These are phyloP conservation scores for Phyllosticta citriasiana DNA, from an alignment of 2,329 filamentous ascomycete genomes.

Conservation along the genomic window DNA sequence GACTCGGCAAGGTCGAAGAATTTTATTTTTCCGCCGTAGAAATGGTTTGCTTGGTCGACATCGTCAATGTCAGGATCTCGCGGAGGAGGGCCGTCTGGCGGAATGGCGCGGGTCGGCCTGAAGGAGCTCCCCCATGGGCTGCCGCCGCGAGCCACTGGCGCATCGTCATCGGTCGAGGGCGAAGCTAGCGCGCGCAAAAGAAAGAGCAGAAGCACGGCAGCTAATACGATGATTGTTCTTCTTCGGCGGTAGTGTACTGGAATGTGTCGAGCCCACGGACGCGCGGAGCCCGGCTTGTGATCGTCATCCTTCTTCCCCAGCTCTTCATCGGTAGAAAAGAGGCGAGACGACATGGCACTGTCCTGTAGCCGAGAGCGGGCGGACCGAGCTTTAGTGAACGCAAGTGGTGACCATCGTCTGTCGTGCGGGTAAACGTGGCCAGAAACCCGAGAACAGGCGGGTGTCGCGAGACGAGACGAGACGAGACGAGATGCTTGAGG, in stretches of 20 bases:
- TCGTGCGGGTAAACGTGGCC: not conserved
- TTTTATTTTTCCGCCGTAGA: slow-evolving; percentile 60
- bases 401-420: not conserved
- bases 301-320: slow-evolving; percentile 57
- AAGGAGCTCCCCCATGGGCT: not conserved
- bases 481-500: not conserved
- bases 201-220: slow-evolving; percentile 44
- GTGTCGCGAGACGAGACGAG: not conserved
- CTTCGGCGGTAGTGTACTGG: slow-evolving; percentile 38
- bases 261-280: slow-evolving; percentile 19
- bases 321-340: slow-evolving; percentile 49
- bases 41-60: slow-evolving; percentile 26
- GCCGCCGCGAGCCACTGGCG: not conserved
- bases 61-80: slow-evolving; percentile 13
- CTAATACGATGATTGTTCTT: slow-evolving; percentile 30
- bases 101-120: not conserved
- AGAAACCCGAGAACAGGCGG: not conserved
- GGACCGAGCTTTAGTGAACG: not conserved
- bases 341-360: slow-evolving; percentile 11
- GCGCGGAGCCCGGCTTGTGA: slow-evolving; percentile 33
- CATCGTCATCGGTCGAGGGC: slow-evolving; percentile 5
- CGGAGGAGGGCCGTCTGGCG: slow-evolving; percentile 17
- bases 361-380: not conserved
- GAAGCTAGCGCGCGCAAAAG: slow-evolving; percentile 50
- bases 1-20: slow-evolving; percentile 56